Evolutionary conservation across 2,329 filamentous ascomycete genomes (phyloP), one percentile per base, ranked within the genome.

Genomic region (Trichoderma oligosporum): DNA sequence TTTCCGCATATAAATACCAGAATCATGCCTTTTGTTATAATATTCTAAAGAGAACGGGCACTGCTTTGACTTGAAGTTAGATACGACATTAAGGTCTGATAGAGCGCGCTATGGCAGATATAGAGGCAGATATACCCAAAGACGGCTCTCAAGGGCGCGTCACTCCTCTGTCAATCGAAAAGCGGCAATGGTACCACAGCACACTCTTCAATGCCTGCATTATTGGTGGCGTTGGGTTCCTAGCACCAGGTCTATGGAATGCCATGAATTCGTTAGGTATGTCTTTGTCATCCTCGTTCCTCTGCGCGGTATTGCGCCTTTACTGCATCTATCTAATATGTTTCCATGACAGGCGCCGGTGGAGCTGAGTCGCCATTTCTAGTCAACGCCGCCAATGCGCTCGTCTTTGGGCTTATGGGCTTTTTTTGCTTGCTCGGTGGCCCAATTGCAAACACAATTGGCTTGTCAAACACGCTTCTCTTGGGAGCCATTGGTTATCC

Each of bases 191-290:
- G 79, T 78, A 81, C 60, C 76, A 73, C 51, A 74, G 73, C 2
- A 80, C 78, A 0, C 71, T 82, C 1, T 81, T 80, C 71, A 80
- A 82, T 63, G 78, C 78, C 36, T 76, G 76, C 46, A 70, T 82
- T 14, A 80, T 81, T 44, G 79, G 80, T 11, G 72, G 70, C 12
- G 78, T 81, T 0, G 80, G 78, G 1, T 82, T 81, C 61, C 69
- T 79, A 33, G 75, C 75, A 0, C 77, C 77, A 0, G 77, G 77
- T 0, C 65, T 83, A 3, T 82, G 80, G 79, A 82, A 80, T 64
- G 80, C 80, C 1, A 80, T 82, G 76, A 81, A 78, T 60, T 54
- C 51, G 4, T 7, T 54, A 29, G 51, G 51, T 54, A 54, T 1
- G 27, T 8, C 9, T 20, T 18, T 7, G 18, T 18, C 7, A 14